Evolutionary conservation across 345 rosid genomes (phyloP).

Genomic region (Lepidium sativum): DNA sequence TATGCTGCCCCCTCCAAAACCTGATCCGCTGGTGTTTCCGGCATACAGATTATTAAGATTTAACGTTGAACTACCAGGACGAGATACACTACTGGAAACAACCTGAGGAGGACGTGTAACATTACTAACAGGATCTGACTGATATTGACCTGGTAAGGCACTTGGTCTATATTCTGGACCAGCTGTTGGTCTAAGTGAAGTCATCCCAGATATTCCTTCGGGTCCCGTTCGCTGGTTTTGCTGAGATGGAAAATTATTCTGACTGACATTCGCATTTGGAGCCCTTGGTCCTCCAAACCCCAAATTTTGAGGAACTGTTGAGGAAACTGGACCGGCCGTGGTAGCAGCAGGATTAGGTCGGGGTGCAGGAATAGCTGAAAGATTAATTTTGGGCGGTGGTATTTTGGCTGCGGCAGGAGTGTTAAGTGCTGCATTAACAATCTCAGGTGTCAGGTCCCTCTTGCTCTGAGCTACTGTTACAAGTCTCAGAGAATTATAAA

Average conservation of each 20-base stretch:
- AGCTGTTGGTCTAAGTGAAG: constrained; percentile 37
- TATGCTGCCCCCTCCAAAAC: constrained; percentile 34
- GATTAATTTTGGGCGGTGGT: constrained; percentile 85
- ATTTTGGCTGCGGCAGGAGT: constrained; percentile 97
- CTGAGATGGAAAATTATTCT: constrained; percentile 47
- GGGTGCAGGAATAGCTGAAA: constrained; percentile 43
- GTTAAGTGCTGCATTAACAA: constrained; percentile 86
- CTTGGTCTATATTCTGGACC: constrained; percentile 48
- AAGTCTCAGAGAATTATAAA: constrained; percentile 80
- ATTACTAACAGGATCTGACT: constrained; percentile 26
- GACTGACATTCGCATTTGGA: constrained; percentile 42
- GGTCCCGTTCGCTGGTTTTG: constrained; percentile 37
- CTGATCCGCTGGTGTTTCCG: constrained; percentile 43
- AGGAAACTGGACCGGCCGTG: constrained; percentile 28
- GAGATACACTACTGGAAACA: constrained; percentile 30
- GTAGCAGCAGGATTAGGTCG: constrained; percentile 38
- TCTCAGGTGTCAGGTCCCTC: constrained; percentile 86
- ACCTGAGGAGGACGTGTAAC: constrained; percentile 40
- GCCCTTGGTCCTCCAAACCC: constrained; percentile 60
- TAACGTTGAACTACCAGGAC: constrained; percentile 33
- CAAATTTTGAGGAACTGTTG: constrained; percentile 33
- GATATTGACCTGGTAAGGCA: constrained; percentile 39
- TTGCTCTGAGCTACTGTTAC: constrained; percentile 97
- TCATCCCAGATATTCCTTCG: constrained; percentile 44
- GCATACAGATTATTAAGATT: constrained; percentile 48